Base-by-base conservation (phyloP, 2,329 filamentous ascomycete genomes). In the Aureobasidium sp. region DNA sequence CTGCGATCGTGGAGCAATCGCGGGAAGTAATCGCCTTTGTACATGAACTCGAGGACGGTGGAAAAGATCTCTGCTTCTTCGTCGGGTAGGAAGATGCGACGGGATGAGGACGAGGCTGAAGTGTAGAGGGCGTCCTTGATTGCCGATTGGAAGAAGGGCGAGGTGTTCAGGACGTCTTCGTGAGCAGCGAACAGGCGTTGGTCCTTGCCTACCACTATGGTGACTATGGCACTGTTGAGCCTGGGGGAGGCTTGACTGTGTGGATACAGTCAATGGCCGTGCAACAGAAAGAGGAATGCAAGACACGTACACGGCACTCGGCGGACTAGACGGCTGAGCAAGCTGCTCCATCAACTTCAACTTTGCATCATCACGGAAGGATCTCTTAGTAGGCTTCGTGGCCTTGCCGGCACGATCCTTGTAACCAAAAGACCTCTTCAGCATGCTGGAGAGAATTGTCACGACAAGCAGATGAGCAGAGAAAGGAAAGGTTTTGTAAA, bases 21-120 rank as follows among this genome's bases (percentile, higher is more conserved):
- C 62, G 92, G 92, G 76, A 89, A 94, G 79, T 96, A 96, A 82
- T 96, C 91, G 68, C 90, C 91, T 81, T 95, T 96, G 87, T 97
- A 97, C 68, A 97, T 86, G 76, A 92, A 97, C 80, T 97, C 92
- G 79, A 97, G 90, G 71, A 97, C 82, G 72, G 89, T 92, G 74
- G 91, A 95, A 77, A 97, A 90, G 75, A 95, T 84, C 81, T 96
- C 91, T 69, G 92, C 91, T 80, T 96, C 90, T 82, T 86, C 84
- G 69, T 84, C 82, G 84, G 88, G 80, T 81, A 89, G 80, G 84
- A 87, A 76, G 84, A 91, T 85, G 85, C 90, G 84, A 80, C 89
- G 86, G 71, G 61, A 79, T 42, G 42, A 39, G 68, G 96, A 87
- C 26, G 92, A 86, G 73, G 91, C 68, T 8, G 70, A 65, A 15